Percentiles rank a stretch among this genome's conserved stretches.
These are phyloP conservation scores for Fimicolochytrium jonesii DNA, from an alignment of 192 early-diverging fungal species.

Conservation along the genomic window DNA sequence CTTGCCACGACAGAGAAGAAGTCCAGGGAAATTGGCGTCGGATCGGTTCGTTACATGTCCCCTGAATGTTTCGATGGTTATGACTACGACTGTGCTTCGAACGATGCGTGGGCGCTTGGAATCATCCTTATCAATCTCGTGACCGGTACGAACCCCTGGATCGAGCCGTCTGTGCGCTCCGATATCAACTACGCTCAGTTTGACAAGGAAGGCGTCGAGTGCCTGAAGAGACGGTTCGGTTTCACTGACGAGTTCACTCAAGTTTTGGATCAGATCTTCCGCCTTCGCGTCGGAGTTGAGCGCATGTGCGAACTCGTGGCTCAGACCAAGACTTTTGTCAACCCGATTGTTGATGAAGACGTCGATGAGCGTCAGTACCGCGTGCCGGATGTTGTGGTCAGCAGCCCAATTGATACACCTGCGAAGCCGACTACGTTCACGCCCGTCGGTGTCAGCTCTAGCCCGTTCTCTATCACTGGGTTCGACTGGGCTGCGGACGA, in stretches of 20 bases:
- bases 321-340: neutral
- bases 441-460: neutral
- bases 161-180: conserved; percentile 25
- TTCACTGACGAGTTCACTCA: conserved; percentile 8
- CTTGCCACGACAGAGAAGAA: conserved; percentile 74
- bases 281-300: neutral
- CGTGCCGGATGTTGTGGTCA: too few relatives aligned
- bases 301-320: neutral
- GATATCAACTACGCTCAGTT: conserved; percentile 7
- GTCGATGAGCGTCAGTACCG: too few relatives aligned
- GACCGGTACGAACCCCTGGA: conserved; percentile 81
- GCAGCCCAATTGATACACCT: too few relatives aligned
- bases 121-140: conserved; percentile 72
- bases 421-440: neutral
- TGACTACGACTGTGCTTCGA: conserved; percentile 55
- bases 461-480: neutral
- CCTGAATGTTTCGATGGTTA: conserved; percentile 56
- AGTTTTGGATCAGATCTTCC: neutral
- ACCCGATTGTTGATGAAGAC: neutral
- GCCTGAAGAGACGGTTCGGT: neutral
- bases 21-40: conserved; percentile 84
- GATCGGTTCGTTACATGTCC: conserved; percentile 86
- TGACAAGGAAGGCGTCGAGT: neutral
- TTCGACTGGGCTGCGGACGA: conserved; percentile 10
- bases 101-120: conserved; percentile 76